Base-by-base conservation (phyloP, 1,284 basidiomycete genomes). In the Fistulina hepatica region DNA sequence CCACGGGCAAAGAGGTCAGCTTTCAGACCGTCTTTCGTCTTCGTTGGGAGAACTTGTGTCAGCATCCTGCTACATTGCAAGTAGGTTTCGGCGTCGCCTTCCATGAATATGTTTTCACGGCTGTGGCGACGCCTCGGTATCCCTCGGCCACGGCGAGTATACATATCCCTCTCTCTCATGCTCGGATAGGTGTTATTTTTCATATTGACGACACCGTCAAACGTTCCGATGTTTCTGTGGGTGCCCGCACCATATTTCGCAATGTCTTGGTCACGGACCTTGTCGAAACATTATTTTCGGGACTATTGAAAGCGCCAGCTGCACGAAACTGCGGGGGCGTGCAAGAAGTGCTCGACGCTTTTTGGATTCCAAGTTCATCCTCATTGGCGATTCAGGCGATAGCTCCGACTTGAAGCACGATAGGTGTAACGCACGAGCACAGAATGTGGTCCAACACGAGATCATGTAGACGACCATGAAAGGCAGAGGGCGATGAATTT, bases 151-250 rank as follows among this genome's bases (percentile, higher is more conserved):
- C 60, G 3, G 57, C 63, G 5, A 52, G 58, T 1, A 48, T 63
- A 2, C 54, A 59, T 0, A 57, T 79, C 2, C 63, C 76, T 0
- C 60, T 81, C 10, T 71, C 75, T 0, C 59, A 74, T 49, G 66
- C 68, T 1, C 67, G 69, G 1, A 55, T 90, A 10, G 74, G 86
- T 6, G 69, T 95, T 38, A 81, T 97, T 22, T 93, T 88, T 1
- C 93, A 97, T 53, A 82, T 97, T 31, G 93, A 97, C 55, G 93
- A 97, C 56, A 97, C 93, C 0, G 71, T 95, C 45, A 97, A 94
- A 54, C 57, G 73, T 34, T 78, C 83, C 0, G 75, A 78, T 37
- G 69, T 93, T n/a, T 52, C 80, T 3, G 63, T 64, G 10, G 89
- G 89, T 0, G 75, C 84, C 1, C 66, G 85, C 22, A 65, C 76